A percentile compares a stretch with the other conserved stretches of the same genome.
These are phyloP conservation scores for Coemansia sp. DNA, from an alignment of 192 early-diverging fungal genomes.

Conservation along the genomic window DNA sequence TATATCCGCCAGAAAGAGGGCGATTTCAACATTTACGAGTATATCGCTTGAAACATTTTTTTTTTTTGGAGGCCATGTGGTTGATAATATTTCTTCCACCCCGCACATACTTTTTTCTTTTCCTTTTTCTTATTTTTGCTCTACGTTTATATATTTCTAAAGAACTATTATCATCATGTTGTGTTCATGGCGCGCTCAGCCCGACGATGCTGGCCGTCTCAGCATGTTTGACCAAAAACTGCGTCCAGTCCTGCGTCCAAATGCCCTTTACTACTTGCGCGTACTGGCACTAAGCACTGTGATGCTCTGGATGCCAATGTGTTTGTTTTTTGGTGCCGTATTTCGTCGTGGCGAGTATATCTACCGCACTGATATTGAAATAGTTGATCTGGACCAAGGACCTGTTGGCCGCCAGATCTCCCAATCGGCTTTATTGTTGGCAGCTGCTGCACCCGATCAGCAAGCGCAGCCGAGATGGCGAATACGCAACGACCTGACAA, in stretches of 20 bases:
- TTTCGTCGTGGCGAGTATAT: conserved; percentile 12
- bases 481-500: background rate
- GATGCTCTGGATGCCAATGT: conserved; percentile 19
- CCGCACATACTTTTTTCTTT: background rate
- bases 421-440: background rate
- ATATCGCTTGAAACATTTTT: background rate
- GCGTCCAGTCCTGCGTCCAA: background rate
- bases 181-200: background rate
- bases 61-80: background rate
- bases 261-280: conserved; percentile 23
- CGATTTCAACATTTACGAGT: background rate
- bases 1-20: background rate
- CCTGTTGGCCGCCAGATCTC: conserved; percentile 14
- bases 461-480: background rate
- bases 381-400: conserved; percentile 19
- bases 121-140: background rate
- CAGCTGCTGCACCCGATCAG: background rate
- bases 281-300: background rate
- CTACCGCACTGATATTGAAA: background rate
- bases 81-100: background rate
- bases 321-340: conserved; percentile 23
- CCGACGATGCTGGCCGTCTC: background rate
- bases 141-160: background rate
- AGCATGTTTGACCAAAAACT: conserved; percentile 8
- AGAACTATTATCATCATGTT: background rate